Evolutionary conservation across 768 basidiomycete genomes (phyloP).

Genomic region (Collybia sp.): DNA sequence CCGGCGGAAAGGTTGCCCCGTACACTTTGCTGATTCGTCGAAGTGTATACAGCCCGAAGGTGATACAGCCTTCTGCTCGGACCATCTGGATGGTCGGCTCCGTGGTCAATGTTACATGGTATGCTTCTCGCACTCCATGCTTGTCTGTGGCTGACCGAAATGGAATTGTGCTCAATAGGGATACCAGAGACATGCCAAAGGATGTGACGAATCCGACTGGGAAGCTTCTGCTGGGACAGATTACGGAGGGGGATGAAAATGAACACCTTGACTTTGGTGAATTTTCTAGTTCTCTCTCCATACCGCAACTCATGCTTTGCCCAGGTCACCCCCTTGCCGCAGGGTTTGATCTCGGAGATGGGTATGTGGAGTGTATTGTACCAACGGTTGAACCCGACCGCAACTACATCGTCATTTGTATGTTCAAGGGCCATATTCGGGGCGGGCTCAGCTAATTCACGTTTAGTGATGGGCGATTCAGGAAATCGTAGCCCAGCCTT

Average conservation of each 20-base stretch:
- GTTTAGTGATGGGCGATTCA: constrained; percentile 51
- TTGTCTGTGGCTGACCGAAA: constrained; percentile 6
- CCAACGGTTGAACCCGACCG: constrained; percentile 29
- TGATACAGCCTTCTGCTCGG: constrained; percentile 29
- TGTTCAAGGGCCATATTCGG: constrained; percentile 17
- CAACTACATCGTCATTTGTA: constrained; percentile 48
- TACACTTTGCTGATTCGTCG: constrained; percentile 13
- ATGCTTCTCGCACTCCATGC: constrained; percentile 14
- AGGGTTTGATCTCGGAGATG: constrained; percentile 38
- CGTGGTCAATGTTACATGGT: constrained; percentile 40
- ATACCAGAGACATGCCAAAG: constrained; percentile 27
- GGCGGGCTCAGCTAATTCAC: constrained; percentile 1
- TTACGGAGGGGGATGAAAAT: constrained; percentile 27
- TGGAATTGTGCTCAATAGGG: constrained; percentile 25
- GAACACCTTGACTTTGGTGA: constrained; percentile 46
- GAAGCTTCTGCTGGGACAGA: constrained; percentile 39
- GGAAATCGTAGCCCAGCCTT: constrained; percentile 48
- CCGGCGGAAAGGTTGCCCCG: not conserved
- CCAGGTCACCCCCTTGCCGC: constrained; percentile 47
- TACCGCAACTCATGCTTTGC: constrained; percentile 3
- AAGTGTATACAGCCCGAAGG: constrained; percentile 35
- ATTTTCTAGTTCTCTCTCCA: constrained; percentile 6
- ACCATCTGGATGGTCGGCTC: constrained; percentile 37
- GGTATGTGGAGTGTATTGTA: constrained; percentile 35
- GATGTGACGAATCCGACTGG: constrained; percentile 31